phyloP scores from a whole-genome alignment of 495 filamentous ascomycete species.

The Lophiostoma macrostomum region DNA sequence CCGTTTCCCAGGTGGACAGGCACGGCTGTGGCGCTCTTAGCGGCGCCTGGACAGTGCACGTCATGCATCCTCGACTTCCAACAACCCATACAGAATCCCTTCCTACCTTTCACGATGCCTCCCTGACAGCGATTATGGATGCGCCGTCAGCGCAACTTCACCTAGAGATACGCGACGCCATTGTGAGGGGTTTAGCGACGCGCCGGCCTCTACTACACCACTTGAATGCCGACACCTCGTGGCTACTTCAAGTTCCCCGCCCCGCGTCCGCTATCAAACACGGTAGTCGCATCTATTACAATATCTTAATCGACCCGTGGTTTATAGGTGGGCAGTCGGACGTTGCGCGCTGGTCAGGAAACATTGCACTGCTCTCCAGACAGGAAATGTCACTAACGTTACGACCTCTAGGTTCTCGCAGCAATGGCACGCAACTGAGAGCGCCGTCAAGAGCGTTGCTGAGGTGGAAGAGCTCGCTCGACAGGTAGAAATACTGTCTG shows the following conservation, averaged over 20 bases:
- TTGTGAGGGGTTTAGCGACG: constrained; percentile 37
- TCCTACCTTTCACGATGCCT: constrained; percentile 2
- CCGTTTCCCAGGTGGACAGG: no score
- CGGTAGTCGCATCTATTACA: constrained; percentile 45
- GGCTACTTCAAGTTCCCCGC: constrained; percentile 54
- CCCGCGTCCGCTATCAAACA: constrained; percentile 37
- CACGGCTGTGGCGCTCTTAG: no score
- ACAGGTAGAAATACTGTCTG: constrained; percentile 35
- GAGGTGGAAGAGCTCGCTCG: constrained; percentile 37
- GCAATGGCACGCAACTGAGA: constrained; percentile 52
- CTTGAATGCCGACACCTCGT: constrained; percentile 58
- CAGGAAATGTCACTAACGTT: no score
- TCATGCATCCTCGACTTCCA: not conserved
- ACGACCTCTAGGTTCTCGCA: no score
- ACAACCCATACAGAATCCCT: not conserved
- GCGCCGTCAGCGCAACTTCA: constrained; percentile 40
- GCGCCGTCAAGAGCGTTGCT: constrained; percentile 43
- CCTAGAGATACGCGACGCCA: constrained; percentile 34
- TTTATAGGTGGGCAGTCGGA: constrained; percentile 51
- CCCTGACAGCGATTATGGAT: constrained; percentile 19
- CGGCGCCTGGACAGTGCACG: not conserved
- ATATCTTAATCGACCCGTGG: constrained; percentile 59
- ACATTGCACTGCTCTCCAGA: no score
- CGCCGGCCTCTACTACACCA: constrained; percentile 53
- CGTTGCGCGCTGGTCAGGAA: constrained; percentile 50